Evolutionary conservation across 2,329 filamentous ascomycete genomes (phyloP).

Genomic region (Acarospora socialis): DNA sequence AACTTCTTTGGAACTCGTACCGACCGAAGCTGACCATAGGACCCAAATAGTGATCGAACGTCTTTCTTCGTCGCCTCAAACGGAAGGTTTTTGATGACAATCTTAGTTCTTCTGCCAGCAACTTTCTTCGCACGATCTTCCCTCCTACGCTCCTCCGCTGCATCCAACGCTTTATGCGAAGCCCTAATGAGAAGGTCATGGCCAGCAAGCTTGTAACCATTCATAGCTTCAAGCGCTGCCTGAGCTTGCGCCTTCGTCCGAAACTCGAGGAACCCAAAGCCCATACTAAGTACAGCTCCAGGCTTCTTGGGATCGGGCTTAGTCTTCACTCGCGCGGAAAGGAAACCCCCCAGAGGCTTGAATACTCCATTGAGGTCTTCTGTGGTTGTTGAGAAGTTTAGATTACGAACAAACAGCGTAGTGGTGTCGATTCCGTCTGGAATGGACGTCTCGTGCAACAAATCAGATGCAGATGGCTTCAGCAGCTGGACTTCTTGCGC

Average conservation of each 20-base stretch:
- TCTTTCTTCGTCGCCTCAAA: constrained; percentile 95
- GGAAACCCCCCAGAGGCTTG: constrained; percentile 68
- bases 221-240: constrained; percentile 70
- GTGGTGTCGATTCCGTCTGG: constrained; percentile 42
- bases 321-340: constrained; percentile 81
- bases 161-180: constrained; percentile 76
- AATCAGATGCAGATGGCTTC: constrained; percentile 44
- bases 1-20: constrained; percentile 94
- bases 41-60: constrained; percentile 67
- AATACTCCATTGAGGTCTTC: constrained; percentile 64
- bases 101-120: constrained; percentile 67
- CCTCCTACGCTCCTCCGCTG: constrained; percentile 69
- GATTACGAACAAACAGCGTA: constrained; percentile 86
- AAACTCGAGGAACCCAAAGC: constrained; percentile 92
- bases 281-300: constrained; percentile 84
- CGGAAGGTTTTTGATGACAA: constrained; percentile 95
- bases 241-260: constrained; percentile 61
- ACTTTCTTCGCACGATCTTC: constrained; percentile 73
- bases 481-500: constrained; percentile 17
- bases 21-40: constrained; percentile 83
- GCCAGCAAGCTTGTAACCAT: constrained; percentile 73
- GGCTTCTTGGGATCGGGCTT: constrained; percentile 85
- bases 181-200: constrained; percentile 75
- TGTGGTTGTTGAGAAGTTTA: constrained; percentile 81
- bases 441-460: constrained; percentile 45